These are phyloP conservation scores for Aspergillus ustus DNA, from an alignment of 2,329 filamentous ascomycete genomes.

Conservation along the genomic window DNA sequence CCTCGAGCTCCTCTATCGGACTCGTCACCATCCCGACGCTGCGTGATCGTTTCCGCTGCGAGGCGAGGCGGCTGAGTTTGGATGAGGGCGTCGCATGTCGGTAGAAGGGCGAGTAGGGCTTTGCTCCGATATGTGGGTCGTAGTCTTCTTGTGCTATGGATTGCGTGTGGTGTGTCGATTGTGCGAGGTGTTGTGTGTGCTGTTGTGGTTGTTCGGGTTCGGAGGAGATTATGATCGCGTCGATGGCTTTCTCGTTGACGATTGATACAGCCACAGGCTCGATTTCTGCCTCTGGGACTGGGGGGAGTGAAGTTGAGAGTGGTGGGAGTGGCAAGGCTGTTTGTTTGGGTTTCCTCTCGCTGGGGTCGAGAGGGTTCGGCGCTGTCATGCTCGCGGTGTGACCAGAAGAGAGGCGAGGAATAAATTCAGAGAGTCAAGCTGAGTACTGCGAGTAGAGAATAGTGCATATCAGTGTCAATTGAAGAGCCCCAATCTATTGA, in stretches of 20 bases:
- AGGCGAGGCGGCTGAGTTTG: conserved; percentile 33
- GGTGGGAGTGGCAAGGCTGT: not conserved
- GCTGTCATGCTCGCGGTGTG: not conserved
- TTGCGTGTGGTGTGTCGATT: not conserved
- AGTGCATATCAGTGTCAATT: too few species aligned
- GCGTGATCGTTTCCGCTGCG: conserved; percentile 27
- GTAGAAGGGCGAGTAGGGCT: conserved; percentile 51
- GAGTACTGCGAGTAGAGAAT: too few species aligned
- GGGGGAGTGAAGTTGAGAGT: not conserved
- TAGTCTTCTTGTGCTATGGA: conserved; percentile 33
- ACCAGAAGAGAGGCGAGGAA: too few species aligned
- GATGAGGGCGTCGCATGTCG: conserved; percentile 41
- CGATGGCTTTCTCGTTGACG: not conserved
- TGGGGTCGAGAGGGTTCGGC: too few species aligned
- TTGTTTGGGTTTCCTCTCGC: not conserved
- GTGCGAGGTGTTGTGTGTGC: conserved; percentile 5
- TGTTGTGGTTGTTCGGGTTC: not conserved
- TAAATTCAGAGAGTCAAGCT: not conserved
- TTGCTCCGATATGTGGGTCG: conserved; percentile 45
- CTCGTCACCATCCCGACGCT: conserved; percentile 17
- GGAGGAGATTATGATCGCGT: not conserved
- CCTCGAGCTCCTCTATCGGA: conserved; percentile 15
- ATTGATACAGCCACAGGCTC: not conserved
- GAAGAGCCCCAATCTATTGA: too few species aligned
- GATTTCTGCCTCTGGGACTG: not conserved